phyloP scores from a whole-genome alignment of 257 asterid species.

The Dorcoceras hygrometricum region DNA sequence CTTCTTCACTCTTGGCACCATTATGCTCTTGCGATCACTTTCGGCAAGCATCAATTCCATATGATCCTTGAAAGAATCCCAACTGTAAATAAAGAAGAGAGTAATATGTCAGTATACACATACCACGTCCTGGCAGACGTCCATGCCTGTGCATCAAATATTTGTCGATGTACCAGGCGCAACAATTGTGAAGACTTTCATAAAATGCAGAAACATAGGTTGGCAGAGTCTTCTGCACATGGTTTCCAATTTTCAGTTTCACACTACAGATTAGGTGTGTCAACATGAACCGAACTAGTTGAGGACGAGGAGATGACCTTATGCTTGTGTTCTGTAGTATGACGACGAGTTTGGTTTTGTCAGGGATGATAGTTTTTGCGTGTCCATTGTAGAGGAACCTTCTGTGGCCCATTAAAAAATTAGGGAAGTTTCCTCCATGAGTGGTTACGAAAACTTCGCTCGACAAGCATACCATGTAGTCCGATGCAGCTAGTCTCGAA shows the following conservation, averaged over 20 bases:
- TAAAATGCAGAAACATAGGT: neutral
- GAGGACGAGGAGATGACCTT: constrained; percentile 41
- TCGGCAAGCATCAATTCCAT: constrained; percentile 80
- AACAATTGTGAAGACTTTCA: neutral
- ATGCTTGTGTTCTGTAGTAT: constrained; percentile 59
- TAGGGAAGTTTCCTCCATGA: constrained; percentile 95
- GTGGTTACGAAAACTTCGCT: constrained; percentile 94
- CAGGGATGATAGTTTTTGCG: constrained; percentile 80
- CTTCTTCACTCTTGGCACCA: constrained; percentile 63
- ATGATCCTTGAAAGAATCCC: constrained; percentile 69
- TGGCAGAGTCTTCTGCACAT: neutral
- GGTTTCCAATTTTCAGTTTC: neutral
- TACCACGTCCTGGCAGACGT: neutral
- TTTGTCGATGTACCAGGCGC: neutral
- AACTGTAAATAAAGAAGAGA: constrained; percentile 40
- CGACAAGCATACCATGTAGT: constrained; percentile 71
- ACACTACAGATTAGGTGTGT: neutral
- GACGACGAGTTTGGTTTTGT: constrained; percentile 68
- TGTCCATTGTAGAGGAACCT: constrained; percentile 78
- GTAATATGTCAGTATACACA: neutral
- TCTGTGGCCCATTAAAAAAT: constrained; percentile 86
- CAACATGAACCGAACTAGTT: neutral
- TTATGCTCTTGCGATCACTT: constrained; percentile 66
- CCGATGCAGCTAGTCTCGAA: constrained; percentile 84
- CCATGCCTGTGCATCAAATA: too few relatives aligned